A percentile compares a stretch with the other conserved stretches of the same genome.
Conservation (phyloP, 2,329 filamentous ascomycete species). For the Monilinia laxa region DNA sequence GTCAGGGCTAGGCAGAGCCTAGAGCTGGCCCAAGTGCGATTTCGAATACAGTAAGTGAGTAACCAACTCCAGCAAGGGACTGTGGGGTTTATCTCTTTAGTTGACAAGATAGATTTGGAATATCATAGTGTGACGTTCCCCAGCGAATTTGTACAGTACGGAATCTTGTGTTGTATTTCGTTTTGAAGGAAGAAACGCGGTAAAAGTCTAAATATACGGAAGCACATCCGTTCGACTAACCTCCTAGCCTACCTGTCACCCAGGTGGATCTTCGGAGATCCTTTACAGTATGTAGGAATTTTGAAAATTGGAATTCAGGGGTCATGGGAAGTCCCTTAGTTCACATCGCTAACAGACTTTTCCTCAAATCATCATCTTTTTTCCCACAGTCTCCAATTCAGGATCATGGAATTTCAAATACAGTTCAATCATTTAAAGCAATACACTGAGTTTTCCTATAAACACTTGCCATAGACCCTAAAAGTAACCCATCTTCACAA, state of each 20-base stretch:
- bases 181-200: slow-evolving; percentile 1
- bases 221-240: not conserved
- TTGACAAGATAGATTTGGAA: slow-evolving; percentile 1
- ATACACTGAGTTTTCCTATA: not conserved
- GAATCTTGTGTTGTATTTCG: not conserved
- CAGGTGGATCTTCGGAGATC: not conserved
- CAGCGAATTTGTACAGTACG: not conserved
- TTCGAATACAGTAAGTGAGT: not conserved
- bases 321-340: not conserved
- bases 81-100: slow-evolving; percentile 14
- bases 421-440: not conserved
- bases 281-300: not conserved
- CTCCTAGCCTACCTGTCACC: not conserved
- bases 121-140: slow-evolving; percentile 13
- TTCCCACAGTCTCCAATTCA: not conserved
- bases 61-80: not conserved
- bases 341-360: not conserved
- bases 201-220: not conserved
- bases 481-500: not conserved
- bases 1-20: slow-evolving; percentile 18
- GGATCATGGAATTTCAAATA: not conserved
- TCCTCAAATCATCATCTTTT: not conserved
- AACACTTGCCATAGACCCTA: not conserved
- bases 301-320: not conserved
- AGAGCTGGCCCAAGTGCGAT: slow-evolving; percentile 18